These are phyloP conservation scores for Sporothrix humicola DNA, from an alignment of 2,329 filamentous ascomycete species.

Conservation along the genomic window DNA sequence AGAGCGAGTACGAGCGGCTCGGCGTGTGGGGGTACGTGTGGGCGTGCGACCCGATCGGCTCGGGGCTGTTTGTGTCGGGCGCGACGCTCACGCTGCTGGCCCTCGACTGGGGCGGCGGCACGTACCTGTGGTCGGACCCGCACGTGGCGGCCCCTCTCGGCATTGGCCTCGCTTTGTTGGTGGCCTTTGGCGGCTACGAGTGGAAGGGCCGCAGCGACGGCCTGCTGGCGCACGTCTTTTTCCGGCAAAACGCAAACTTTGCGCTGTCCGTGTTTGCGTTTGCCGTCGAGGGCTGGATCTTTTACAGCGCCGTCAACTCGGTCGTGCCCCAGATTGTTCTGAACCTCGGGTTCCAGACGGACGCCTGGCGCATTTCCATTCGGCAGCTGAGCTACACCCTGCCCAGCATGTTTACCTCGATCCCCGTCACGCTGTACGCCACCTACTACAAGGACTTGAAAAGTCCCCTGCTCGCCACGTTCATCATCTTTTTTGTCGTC, in stretches of 20 bases:
- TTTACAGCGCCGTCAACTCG: constrained; percentile 59
- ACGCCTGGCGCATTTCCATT: constrained; percentile 55
- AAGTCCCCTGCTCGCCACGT: constrained; percentile 53
- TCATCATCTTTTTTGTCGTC: constrained; percentile 54
- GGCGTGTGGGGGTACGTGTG: constrained; percentile 50
- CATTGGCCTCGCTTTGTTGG: constrained; percentile 50
- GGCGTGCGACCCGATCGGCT: constrained; percentile 57
- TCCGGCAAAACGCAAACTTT: constrained; percentile 59
- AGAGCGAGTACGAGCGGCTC: constrained; percentile 47
- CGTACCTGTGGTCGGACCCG: constrained; percentile 49
- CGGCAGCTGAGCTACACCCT: constrained; percentile 55
- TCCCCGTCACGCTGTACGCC: constrained; percentile 54
- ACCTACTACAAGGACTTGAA: constrained; percentile 57
- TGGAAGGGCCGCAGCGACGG: constrained; percentile 62
- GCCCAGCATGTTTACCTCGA: constrained; percentile 48
- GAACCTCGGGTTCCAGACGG: constrained; percentile 55
- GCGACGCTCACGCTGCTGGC: constrained; percentile 53
- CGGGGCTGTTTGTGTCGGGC: constrained; percentile 50
- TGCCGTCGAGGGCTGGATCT: constrained; percentile 64
- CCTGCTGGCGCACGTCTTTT: constrained; percentile 62
- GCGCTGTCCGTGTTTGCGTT: constrained; percentile 61
- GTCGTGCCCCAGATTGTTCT: constrained; percentile 57
- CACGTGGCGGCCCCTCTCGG: constrained; percentile 51
- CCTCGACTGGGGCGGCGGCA: constrained; percentile 54
- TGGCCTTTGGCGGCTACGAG: constrained; percentile 52